Conservation (phyloP, 495 filamentous ascomycete species). For the Aspergillus taichungensis region DNA sequence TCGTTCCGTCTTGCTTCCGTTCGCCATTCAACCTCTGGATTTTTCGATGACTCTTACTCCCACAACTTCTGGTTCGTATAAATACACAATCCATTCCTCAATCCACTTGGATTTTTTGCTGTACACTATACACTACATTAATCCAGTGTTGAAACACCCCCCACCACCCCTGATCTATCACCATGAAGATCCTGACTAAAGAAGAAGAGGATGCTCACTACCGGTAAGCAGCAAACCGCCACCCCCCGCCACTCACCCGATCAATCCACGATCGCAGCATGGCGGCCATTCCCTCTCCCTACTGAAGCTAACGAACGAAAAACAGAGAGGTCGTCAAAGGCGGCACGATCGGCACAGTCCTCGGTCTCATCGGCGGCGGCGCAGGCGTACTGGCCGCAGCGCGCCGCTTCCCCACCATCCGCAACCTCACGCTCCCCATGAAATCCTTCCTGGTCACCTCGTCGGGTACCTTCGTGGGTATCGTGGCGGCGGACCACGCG, state of each 20-base stretch:
- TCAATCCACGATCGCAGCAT: neutral
- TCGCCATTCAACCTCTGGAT: too few relatives aligned
- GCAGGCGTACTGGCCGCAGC: slow-evolving; percentile 54
- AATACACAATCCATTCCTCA: neutral
- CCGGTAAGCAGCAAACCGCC: slow-evolving; percentile 30
- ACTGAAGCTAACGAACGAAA: slow-evolving; percentile 6
- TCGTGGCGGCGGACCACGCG: slow-evolving; percentile 75
- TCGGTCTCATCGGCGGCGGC: slow-evolving; percentile 56
- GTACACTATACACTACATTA: neutral
- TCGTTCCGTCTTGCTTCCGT: slow-evolving; percentile 1
- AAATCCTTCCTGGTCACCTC: slow-evolving; percentile 84
- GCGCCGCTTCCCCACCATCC: slow-evolving; percentile 61
- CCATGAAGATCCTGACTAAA: slow-evolving; percentile 90
- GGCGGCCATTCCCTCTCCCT: neutral
- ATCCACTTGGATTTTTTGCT: neutral
- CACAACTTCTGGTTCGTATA: neutral
- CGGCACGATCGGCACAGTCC: slow-evolving; percentile 58
- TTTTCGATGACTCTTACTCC: too few relatives aligned
- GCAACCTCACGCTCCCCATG: slow-evolving; percentile 76
- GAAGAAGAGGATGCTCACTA: slow-evolving; percentile 75
- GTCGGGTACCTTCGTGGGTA: slow-evolving; percentile 70
- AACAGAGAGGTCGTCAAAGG: slow-evolving; percentile 64
- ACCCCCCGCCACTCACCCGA: neutral
- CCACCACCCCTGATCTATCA: slow-evolving; percentile 14
- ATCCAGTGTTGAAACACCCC: neutral